Conservation (phyloP, 2,329 filamentous ascomycete genomes). For the Penicillium sp. region DNA sequence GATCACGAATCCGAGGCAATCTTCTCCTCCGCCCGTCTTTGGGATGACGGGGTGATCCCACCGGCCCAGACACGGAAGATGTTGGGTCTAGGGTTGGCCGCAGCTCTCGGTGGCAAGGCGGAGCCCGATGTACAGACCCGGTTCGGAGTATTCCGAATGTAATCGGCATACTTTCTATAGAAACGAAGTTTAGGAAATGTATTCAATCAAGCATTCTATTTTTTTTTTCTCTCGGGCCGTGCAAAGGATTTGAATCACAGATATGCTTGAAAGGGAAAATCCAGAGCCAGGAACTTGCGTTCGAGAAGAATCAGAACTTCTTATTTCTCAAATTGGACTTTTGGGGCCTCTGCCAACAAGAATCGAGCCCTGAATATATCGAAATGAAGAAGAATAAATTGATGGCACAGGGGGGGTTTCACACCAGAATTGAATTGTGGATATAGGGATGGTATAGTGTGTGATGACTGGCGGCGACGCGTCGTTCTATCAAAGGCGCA, state of each 20-base stretch:
- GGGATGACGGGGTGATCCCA: conserved; percentile 83
- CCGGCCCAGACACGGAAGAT: conserved; percentile 72
- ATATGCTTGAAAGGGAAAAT: not conserved
- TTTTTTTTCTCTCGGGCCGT: not conserved
- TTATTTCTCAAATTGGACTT: conserved; percentile 7
- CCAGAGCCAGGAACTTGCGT: too few relatives aligned
- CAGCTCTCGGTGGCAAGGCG: conserved; percentile 66
- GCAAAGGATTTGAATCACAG: conserved; percentile 2
- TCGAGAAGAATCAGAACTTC: conserved; percentile 7
- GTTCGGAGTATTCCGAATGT: conserved; percentile 85
- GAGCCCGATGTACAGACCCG: conserved; percentile 58
- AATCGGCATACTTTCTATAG: conserved; percentile 24
- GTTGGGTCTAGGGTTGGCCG: conserved; percentile 68
- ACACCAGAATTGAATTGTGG: not conserved
- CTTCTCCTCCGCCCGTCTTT: conserved; percentile 83
- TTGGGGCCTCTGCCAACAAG: conserved; percentile 5
- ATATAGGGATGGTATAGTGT: conserved; percentile 21
- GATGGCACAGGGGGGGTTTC: too few relatives aligned
- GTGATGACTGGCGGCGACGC: conserved; percentile 16
- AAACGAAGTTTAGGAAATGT: conserved; percentile 6
- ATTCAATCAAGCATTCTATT: conserved; percentile 9
- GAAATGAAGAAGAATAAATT: conserved; percentile 23
- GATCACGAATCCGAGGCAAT: conserved; percentile 85
- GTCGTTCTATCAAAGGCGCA: conserved; percentile 26
- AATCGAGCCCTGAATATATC: conserved; percentile 7